Base-by-base conservation (phyloP, 805 yeast genomes). In the Huiozyma sinensis region DNA sequence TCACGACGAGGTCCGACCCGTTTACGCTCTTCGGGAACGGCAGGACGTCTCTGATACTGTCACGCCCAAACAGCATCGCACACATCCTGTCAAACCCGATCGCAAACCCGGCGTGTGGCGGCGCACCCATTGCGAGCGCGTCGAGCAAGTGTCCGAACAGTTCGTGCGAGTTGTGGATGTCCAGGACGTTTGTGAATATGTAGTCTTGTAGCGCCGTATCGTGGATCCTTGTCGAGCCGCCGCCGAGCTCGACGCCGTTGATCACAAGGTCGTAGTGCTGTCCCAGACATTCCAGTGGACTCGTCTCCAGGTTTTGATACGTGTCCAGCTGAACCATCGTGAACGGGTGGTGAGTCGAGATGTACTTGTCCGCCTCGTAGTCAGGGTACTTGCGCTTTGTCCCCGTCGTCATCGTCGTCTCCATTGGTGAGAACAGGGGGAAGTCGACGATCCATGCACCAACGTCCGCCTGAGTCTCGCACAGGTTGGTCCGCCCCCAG, bases 71-170 rank as follows among this genome's bases (percentile, higher is more conserved):
- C 31, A 90, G 59, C 90, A 90, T 87, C 0, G 98, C 92, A 54
- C 94, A 80, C 70, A 92, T 68, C 49, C 99, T 69, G 60, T 92
- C 99, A 52, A 92, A 84, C 0, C 98, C 99, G 33, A 92, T 70
- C 0, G 98, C 99, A 34, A 92, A 69, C 0, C 99, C 99, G 2
- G 97, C 96, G 65, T 92, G 99, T 1, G 99, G 99, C 1, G 99
- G 99, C 56, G 97, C 87, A 1, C 98, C 98, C 66, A 83, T 77
- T 27, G 76, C 76, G 44, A 92, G 75, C 0, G 96, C 96, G 36
- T 71, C 68, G 31, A 92, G 68, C 36, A 92, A 68, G 64, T 92
- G 99, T 0, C 95, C 95, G 67, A 92, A 92, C 7, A 87, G 66
- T 33, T 60, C 57, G 38, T 79, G 71, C 28, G 84, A 74, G 49